These are phyloP conservation scores for Phytophthora crassamura DNA, from an alignment of 352 stramenopile species.

Conservation along the genomic window DNA sequence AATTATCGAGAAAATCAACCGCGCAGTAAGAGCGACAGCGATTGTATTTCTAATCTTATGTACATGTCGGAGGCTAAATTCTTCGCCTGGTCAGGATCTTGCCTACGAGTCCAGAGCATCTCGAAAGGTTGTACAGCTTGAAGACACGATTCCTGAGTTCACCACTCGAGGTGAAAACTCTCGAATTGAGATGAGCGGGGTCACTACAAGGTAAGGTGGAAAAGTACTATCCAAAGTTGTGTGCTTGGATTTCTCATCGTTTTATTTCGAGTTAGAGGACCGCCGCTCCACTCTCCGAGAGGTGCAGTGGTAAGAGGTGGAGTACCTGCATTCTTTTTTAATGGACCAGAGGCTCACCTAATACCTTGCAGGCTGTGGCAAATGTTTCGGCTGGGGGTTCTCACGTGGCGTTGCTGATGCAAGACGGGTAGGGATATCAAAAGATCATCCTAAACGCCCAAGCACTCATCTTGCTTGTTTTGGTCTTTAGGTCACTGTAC, in stretches of 20 bases:
- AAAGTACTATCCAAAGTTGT: neutral
- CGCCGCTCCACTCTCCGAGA: conserved; percentile 65
- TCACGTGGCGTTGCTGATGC: conserved; percentile 83
- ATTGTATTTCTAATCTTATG: neutral
- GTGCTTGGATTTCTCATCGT: neutral
- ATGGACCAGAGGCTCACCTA: neutral
- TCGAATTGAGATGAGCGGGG: conserved; percentile 74
- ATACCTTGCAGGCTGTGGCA: conserved; percentile 51
- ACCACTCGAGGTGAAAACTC: conserved; percentile 64
- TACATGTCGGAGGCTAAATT: neutral
- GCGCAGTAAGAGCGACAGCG: conserved; percentile 33
- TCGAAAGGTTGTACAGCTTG: conserved; percentile 59
- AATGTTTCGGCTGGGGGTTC: conserved; percentile 79
- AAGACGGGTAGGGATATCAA: conserved; percentile 63
- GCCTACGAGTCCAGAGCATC: conserved; percentile 59
- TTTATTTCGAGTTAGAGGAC: conserved; percentile 44
- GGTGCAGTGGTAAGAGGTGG: conserved; percentile 49
- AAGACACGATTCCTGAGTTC: conserved; percentile 66
- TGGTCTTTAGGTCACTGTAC: conserved; percentile 75
- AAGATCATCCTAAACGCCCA: too few species aligned
- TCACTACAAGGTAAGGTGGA: conserved; percentile 68
- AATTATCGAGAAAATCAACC: conserved; percentile 44
- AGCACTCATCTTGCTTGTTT: too few species aligned
- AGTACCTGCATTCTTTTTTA: neutral
- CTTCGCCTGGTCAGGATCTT: conserved; percentile 37